Evolutionary conservation across 495 filamentous ascomycete genomes (phyloP), one percentile per base, ranked within the genome.

Genomic region (Daldinia caldariorum): DNA sequence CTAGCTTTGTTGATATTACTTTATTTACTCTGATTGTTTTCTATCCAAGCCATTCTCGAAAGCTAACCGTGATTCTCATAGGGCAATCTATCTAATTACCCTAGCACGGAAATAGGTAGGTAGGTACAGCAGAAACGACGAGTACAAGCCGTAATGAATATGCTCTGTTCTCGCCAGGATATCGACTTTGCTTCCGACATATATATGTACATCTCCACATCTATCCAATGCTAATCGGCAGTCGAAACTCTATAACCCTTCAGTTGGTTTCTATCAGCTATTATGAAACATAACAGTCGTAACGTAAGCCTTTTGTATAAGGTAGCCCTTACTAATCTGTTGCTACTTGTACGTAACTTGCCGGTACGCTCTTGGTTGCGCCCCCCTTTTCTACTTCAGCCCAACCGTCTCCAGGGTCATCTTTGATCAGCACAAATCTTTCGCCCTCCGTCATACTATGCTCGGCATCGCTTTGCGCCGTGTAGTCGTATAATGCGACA

Each of bases 301-400:
- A 22, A 13, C 38, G 20, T 29, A 22, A 13, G 22, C 12, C 6
- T 57, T 58, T 51, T 12, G 54, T 32, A 49, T 41, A 14, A 14
- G 14, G 51, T n/a, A 43, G 20, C 29, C 32, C 49, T 61, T 9
- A 8, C 51, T 54, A 74, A 34, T 63, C 66, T 49, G 22, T 66
- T 37, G 72, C 71, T 49, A 76, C 88, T 78, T 93, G 91, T 61
- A 99, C 87, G 80, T 97, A 99, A 79, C 92, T 95, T 49, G 94
- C 93, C 14, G 94, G 94, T 54, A 99, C 94, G 76, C 92, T 97
- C 81, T 90, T 94, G n/a, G 90, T 92, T 47, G 86, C 80, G n/a
- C 95, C 95, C 26, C 90, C 91, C 67, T 90, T 90, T 83, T 97
- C 95, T 13, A 99, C 95, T 80, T 97, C 94, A 9, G 90, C 92